These are phyloP conservation scores for Exophiala calicioides DNA, from an alignment of 2,329 filamentous ascomycete genomes.

Conservation along the genomic window DNA sequence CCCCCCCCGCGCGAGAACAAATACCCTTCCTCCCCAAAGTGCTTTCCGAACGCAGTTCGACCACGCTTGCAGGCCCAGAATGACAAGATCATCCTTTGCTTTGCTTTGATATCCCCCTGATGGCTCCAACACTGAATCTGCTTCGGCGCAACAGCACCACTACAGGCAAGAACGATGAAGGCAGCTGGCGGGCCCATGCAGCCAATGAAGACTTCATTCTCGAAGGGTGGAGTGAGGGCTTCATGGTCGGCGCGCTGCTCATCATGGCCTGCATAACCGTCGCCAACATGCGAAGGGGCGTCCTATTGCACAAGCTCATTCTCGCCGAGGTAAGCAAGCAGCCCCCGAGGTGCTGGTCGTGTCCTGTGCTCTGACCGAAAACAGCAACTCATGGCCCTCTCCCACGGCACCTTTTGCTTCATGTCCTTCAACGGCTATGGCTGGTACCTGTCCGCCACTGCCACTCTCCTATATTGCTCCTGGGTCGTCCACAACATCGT, in stretches of 20 bases:
- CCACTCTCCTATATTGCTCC: slow-evolving; percentile 62
- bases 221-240: slow-evolving; percentile 45
- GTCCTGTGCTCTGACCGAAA: slow-evolving; percentile 11
- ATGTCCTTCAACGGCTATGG: slow-evolving; percentile 57
- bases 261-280: slow-evolving; percentile 48
- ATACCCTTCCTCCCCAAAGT: background rate
- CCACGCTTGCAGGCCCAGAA: background rate
- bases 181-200: slow-evolving; percentile 28
- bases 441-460: slow-evolving; percentile 64
- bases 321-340: slow-evolving; percentile 45
- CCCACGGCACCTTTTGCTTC: slow-evolving; percentile 47
- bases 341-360: too few relatives aligned
- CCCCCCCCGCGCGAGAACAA: background rate
- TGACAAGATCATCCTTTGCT: slow-evolving; percentile 2
- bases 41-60: background rate
- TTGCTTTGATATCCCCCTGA: slow-evolving; percentile 7
- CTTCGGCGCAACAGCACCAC: slow-evolving; percentile 14
- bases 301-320: slow-evolving; percentile 48
- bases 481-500: slow-evolving; percentile 68
- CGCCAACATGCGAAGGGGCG: slow-evolving; percentile 44
- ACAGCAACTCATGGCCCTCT: slow-evolving; percentile 26
- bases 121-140: slow-evolving; percentile 14
- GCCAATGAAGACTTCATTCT: slow-evolving; percentile 34
- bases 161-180: slow-evolving; percentile 11
- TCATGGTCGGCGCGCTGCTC: slow-evolving; percentile 45